phyloP scores from a whole-genome alignment of 495 filamentous ascomycete genomes.

The Apiosordaria backusii region DNA sequence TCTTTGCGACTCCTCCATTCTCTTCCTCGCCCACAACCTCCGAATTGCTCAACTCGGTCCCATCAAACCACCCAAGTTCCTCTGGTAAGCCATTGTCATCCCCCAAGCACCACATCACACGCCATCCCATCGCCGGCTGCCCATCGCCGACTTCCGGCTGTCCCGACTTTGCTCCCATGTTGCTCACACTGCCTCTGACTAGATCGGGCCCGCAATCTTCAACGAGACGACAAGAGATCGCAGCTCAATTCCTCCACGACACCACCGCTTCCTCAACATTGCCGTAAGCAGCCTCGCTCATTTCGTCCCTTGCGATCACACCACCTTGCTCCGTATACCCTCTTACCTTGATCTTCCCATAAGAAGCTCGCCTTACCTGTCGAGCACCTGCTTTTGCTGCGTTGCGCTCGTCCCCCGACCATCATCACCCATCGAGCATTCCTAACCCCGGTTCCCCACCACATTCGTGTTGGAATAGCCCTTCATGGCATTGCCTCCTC shows the following conservation, averaged over 20 bases:
- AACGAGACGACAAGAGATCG: slow-evolving; percentile 26
- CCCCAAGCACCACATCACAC: neutral
- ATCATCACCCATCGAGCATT: neutral
- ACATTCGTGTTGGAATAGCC: neutral
- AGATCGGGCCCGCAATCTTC: slow-evolving; percentile 8
- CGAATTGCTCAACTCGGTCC: slow-evolving; percentile 30
- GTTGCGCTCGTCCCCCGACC: slow-evolving; percentile 15
- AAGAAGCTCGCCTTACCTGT: neutral
- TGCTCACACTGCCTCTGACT: slow-evolving; percentile 21
- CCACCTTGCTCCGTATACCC: slow-evolving; percentile 15
- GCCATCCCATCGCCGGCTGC: slow-evolving; percentile 2
- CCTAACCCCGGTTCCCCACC: slow-evolving; percentile 1
- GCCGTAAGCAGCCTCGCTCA: slow-evolving; percentile 39
- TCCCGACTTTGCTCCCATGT: slow-evolving; percentile 12
- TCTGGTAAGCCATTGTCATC: slow-evolving; percentile 27
- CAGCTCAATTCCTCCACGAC: slow-evolving; percentile 22
- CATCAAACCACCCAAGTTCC: slow-evolving; percentile 26
- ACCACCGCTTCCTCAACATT: slow-evolving; percentile 34
- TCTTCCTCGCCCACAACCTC: slow-evolving; percentile 30
- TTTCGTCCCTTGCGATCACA: slow-evolving; percentile 38
- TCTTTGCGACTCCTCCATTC: slow-evolving; percentile 34
- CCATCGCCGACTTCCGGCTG: slow-evolving; percentile 12
- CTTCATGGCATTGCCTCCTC: neutral
- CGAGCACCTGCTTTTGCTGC: neutral
- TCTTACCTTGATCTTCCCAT: slow-evolving; percentile 18